Base-by-base conservation (phyloP, 257 asterid species). In the Solanum clarkiae region DNA sequence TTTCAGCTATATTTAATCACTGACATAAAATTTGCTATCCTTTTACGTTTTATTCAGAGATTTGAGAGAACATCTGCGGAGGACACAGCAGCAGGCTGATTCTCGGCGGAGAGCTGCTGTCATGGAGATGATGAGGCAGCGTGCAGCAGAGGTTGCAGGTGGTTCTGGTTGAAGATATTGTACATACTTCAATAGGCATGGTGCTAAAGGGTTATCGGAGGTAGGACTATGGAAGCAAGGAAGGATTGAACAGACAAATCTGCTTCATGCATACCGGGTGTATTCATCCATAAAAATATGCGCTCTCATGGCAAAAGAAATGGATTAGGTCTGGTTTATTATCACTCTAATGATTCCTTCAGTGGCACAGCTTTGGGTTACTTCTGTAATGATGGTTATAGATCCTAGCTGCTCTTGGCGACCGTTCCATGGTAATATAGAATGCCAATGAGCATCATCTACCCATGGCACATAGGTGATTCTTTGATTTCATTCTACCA, bases 31-130 rank as follows among this genome's bases (percentile, higher is more conserved):
- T 26, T 7, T 82, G 24, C 47, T 32, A 42, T 44, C 71, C 24
- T 44, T 82, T 24, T 82, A 22, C 29, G 44, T 47, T 54, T 84
- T 29, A 81, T 89, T 81, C 94, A 95, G 99, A 85, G 99, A 95
- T 89, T 86, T 95, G 92, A 94, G 85, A 85, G 97, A 90, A 47
- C 99, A 95, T 88, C 57, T 93, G 86, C 93, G 92, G 86, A 90
- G 97, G 92, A 87, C 90, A 85, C 98, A 94, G 82, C 99, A 95
- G 86, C 99, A 95, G 90, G 91, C 99, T 7, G 99, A 95, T 88
- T 95, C 98, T 53, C 92, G 99, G 66, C 91, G 99, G 66, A 93
- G 99, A 88, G 99, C 99, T 88, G 99, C 98, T 85, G 98, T 95
- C 47, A 95, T 87, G 89, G 98, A 94, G 88, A 95, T 95, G 98